Percentiles rank a stretch among this genome's conserved stretches.
phyloP scores from a whole-genome alignment of 2,329 filamentous ascomycete species.

The Saccharata proteae region DNA sequence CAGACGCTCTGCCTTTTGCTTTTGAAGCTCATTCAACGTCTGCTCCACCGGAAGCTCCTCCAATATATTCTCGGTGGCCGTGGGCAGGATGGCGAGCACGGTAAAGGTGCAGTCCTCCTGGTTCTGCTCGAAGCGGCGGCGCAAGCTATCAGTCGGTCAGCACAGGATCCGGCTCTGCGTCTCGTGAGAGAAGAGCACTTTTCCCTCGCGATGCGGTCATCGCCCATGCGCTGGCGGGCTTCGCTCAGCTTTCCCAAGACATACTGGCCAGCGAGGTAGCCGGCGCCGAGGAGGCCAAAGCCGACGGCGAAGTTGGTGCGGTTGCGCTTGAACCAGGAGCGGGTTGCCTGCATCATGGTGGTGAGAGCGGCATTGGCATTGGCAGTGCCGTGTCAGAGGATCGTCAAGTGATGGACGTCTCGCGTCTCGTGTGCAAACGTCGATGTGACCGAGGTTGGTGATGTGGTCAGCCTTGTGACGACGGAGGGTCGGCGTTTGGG shows the following conservation, averaged over 20 bases:
- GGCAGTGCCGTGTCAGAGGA: too few relatives aligned
- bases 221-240: slow-evolving; percentile 90
- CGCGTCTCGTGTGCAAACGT: too few relatives aligned
- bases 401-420: too few relatives aligned
- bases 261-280: slow-evolving; percentile 90
- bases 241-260: slow-evolving; percentile 82
- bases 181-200: slow-evolving; percentile 52
- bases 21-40: slow-evolving; percentile 85
- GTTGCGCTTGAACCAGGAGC: slow-evolving; percentile 87
- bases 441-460: too few relatives aligned
- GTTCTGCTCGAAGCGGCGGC: slow-evolving; percentile 94
- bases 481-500: too few relatives aligned
- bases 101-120: slow-evolving; percentile 98
- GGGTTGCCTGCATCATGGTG: slow-evolving; percentile 57
- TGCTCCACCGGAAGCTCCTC: slow-evolving; percentile 81
- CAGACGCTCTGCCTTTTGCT: slow-evolving; percentile 70
- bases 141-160: slow-evolving; percentile 48
- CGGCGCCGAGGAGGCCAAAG: slow-evolving; percentile 73
- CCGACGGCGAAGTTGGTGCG: slow-evolving; percentile 81
- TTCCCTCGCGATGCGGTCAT: slow-evolving; percentile 89
- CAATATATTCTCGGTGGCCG: slow-evolving; percentile 79
- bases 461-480: too few relatives aligned
- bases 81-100: slow-evolving; percentile 87
- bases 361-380: too few relatives aligned
- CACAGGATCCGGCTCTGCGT: neutral